Evolutionary conservation across 2,329 filamentous ascomycete species (phyloP), one percentile per base, ranked within the genome.

Genomic region (Botrytis medusae): DNA sequence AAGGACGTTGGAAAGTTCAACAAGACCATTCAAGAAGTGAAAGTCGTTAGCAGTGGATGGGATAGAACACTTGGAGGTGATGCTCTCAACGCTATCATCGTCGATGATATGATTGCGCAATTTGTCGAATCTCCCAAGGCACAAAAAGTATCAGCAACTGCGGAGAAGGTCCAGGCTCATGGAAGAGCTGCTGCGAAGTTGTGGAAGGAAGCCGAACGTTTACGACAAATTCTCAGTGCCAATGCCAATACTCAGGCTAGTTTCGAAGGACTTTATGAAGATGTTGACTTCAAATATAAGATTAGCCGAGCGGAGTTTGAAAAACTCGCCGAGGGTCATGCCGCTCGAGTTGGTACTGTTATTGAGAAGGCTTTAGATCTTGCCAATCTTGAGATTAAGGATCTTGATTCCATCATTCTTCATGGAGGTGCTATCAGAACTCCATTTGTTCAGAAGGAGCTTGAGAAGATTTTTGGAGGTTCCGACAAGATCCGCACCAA

Each of bases 21-120:
- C 87, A 98, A 98, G 88, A 98, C 94, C 1, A 85, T 99, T 46
- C 96, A 98, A 81, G 96, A 99, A 82, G 92, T 98, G n/a, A 90
- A 94, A 75, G 93, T 97, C 54, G 79, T 98, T 62, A 95, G 95
- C 73, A 88, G 88, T 77, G 94, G 93, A 74, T 99, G 93, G 93
- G 96, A 99, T 80, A 89, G 90, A 79, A 93, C 92, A 4, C 90
- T 99, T 29, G 96, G 96, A 74, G 96, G 96, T 72, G 95, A 99
- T 81, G 87, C 91, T 48, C 87, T 99, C 75, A 99, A 98, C 82
- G 89, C 92, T 73, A 85, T 97, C 74, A 94, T 99, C 77, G 87
- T 97, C 68, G 90, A 97, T 77, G 92, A 98, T 81, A 97, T 98
- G 89, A 85, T 98, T 73, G 84, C 88, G 44, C 88, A 95, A 78